A percentile compares a stretch with the other conserved stretches of the same genome.
phyloP scores from a whole-genome alignment of 306 rosid genomes.

The Prosopis cineraria region DNA sequence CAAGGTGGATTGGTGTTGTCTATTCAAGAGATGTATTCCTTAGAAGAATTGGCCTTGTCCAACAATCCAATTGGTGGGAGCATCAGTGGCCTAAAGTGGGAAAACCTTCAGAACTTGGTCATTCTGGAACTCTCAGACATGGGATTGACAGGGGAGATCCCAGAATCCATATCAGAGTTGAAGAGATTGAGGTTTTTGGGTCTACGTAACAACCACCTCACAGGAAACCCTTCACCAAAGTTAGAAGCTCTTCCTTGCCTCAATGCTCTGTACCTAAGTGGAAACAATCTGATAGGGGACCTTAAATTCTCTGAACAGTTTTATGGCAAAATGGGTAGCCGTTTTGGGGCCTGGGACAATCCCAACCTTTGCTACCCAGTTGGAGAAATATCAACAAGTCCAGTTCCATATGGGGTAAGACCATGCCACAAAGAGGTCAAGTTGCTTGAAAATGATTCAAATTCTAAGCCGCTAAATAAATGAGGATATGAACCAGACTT shows the following conservation, averaged over 20 bases:
- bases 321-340: conserved; percentile 72
- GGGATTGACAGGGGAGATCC: conserved; percentile 74
- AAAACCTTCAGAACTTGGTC: conserved; percentile 55
- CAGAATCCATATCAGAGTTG: conserved; percentile 69
- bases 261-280: conserved; percentile 73
- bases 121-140: conserved; percentile 77
- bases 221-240: conserved; percentile 64
- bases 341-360: conserved; percentile 86
- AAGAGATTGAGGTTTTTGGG: conserved; percentile 78
- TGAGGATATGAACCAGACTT: conserved; percentile 35
- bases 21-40: conserved; percentile 60
- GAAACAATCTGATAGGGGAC: conserved; percentile 76
- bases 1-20: conserved; percentile 66
- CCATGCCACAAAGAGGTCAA: conserved; percentile 65
- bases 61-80: conserved; percentile 83
- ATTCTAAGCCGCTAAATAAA: conserved; percentile 29
- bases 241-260: conserved; percentile 67
- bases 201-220: conserved; percentile 73
- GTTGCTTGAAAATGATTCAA: conserved; percentile 44
- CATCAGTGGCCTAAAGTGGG: conserved; percentile 59
- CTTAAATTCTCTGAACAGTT: conserved; percentile 64
- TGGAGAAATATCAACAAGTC: conserved; percentile 42
- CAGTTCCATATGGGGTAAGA: conserved; percentile 72
- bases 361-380: conserved; percentile 73
- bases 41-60: conserved; percentile 73